These are phyloP conservation scores for Globisporangium nagaii DNA, from an alignment of 352 stramenopile species.

Conservation along the genomic window DNA sequence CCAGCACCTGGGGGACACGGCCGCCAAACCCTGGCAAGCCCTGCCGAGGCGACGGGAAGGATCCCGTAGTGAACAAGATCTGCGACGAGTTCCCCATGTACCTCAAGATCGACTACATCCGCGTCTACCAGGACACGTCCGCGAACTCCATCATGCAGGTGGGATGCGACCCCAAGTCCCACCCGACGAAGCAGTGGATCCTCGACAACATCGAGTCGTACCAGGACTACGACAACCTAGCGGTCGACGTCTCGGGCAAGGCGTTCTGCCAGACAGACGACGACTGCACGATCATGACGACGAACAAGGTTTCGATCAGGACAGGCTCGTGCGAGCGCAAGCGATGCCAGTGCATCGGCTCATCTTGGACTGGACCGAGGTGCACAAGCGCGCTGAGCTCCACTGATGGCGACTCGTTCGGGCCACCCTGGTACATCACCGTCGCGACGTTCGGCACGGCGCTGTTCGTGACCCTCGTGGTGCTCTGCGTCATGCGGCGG, in stretches of 20 bases:
- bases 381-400: too few relatives aligned
- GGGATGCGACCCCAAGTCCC: conserved; percentile 45
- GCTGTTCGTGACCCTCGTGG: too few relatives aligned
- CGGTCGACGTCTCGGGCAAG: conserved; percentile 42
- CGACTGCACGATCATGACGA: background rate
- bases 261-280: conserved; percentile 44
- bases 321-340: too few relatives aligned
- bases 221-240: conserved; percentile 48
- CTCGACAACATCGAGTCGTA: conserved; percentile 66
- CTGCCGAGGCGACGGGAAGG: conserved; percentile 48
- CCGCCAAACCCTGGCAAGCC: conserved; percentile 56
- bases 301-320: too few relatives aligned
- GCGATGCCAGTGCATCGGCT: too few relatives aligned
- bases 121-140: conserved; percentile 55
- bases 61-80: conserved; percentile 39
- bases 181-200: conserved; percentile 73
- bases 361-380: too few relatives aligned
- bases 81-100: conserved; percentile 60
- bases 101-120: conserved; percentile 73
- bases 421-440: too few relatives aligned
- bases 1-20: conserved; percentile 74
- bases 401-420: too few relatives aligned
- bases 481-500: too few relatives aligned
- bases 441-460: too few relatives aligned
- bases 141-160: conserved; percentile 36